These are phyloP conservation scores for Coemansia sp. DNA, from an alignment of 192 early-diverging fungal genomes.

Conservation along the genomic window DNA sequence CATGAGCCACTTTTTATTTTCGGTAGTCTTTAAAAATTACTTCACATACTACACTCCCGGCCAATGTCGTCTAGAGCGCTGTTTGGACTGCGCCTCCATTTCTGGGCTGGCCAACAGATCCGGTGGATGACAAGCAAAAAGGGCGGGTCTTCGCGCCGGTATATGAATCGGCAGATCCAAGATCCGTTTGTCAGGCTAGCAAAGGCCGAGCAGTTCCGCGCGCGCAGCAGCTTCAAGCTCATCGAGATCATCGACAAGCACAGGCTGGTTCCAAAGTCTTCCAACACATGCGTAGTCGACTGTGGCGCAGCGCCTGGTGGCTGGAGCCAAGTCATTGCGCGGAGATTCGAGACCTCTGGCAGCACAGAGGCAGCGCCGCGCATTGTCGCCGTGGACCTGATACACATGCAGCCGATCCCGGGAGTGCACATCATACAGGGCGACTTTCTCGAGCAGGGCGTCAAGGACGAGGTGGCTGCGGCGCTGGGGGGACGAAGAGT, in stretches of 20 bases:
- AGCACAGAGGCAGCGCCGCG: not conserved
- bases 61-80: not conserved
- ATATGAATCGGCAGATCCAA: constrained; percentile 61
- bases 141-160: constrained; percentile 55
- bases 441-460: constrained; percentile 57
- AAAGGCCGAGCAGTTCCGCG: constrained; percentile 58
- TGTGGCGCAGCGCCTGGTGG: constrained; percentile 75
- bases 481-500: constrained; percentile 38
- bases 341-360: constrained; percentile 12
- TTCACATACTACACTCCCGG: not conserved
- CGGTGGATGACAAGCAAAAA: constrained; percentile 27
- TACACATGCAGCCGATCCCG: constrained; percentile 65
- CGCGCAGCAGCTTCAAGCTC: constrained; percentile 75
- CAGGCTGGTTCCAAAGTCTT: constrained; percentile 18
- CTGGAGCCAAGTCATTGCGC: constrained; percentile 70
- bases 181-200: constrained; percentile 70
- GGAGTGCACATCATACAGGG: constrained; percentile 63
- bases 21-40: no score
- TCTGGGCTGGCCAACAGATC: not conserved
- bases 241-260: constrained; percentile 57
- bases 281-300: constrained; percentile 51
- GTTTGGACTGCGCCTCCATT: not conserved
- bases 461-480: constrained; percentile 33
- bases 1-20: no score
- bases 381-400: constrained; percentile 69